Conservation (phyloP, 495 filamentous ascomycete species). For the Halenospora varia region DNA sequence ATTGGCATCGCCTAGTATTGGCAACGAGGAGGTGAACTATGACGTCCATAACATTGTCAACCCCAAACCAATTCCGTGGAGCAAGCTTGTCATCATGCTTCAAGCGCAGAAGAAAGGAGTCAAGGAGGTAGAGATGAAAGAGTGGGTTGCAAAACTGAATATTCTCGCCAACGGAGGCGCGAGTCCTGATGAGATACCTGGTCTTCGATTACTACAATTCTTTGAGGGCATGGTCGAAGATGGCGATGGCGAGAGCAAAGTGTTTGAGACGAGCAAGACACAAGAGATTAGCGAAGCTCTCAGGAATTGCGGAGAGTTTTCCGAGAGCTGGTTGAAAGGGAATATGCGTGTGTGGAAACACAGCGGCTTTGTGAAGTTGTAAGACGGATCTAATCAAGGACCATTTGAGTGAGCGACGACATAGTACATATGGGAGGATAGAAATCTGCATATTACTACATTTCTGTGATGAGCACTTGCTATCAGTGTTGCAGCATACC, state of each 20-base stretch:
- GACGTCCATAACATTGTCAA: slow-evolving; percentile 20
- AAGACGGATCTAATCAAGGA: too few species aligned
- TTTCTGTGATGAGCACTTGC: too few species aligned
- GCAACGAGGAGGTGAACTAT: background rate
- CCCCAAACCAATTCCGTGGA: slow-evolving; percentile 11
- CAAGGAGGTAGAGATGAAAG: slow-evolving; percentile 3
- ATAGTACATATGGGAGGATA: background rate
- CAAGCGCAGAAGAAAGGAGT: background rate
- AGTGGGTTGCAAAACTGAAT: slow-evolving; percentile 13
- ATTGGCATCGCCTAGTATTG: background rate
- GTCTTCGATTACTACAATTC: slow-evolving; percentile 15
- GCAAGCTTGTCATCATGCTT: slow-evolving; percentile 1
- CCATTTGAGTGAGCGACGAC: background rate
- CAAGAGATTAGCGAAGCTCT: slow-evolving; percentile 1
- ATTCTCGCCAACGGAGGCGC: background rate
- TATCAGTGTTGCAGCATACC: too few species aligned
- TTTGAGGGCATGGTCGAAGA: slow-evolving; percentile 27
- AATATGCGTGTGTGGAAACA: slow-evolving; percentile 18
- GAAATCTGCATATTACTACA: too few species aligned
- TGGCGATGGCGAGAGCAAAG: slow-evolving; percentile 4
- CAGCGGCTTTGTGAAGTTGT: slow-evolving; percentile 14
- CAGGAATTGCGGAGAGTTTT: slow-evolving; percentile 11
- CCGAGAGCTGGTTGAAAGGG: slow-evolving; percentile 7
- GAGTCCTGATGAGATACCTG: slow-evolving; percentile 9
- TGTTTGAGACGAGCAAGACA: slow-evolving; percentile 22